phyloP scores from a whole-genome alignment of 2,329 filamentous ascomycete species.

The Orbilia quercus region DNA sequence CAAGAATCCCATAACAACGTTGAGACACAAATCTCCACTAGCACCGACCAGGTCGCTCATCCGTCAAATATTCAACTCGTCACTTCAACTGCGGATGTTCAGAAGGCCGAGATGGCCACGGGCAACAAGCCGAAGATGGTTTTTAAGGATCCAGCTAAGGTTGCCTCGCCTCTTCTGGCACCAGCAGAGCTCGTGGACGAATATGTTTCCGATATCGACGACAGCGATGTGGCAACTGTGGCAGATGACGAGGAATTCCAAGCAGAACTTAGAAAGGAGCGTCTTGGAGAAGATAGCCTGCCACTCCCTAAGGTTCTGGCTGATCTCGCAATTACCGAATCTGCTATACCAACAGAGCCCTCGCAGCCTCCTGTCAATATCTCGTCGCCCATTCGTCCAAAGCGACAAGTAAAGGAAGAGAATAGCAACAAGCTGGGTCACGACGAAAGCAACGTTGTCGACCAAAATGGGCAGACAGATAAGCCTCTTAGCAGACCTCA shows the following conservation, averaged over 20 bases:
- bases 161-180: slow-evolving; percentile 13
- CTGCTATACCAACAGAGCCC: neutral
- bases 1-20: too few relatives aligned
- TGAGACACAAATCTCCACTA: too few relatives aligned
- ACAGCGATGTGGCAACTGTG: slow-evolving; percentile 44
- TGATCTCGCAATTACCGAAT: neutral
- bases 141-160: neutral
- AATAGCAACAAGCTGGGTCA: neutral
- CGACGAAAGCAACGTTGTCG: neutral
- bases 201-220: slow-evolving; percentile 49
- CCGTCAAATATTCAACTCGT: neutral
- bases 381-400: neutral
- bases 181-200: slow-evolving; percentile 25
- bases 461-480: neutral
- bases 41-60: too few relatives aligned
- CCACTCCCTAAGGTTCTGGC: neutral
- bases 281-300: slow-evolving; percentile 25
- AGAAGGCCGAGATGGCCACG: neutral
- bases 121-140: neutral
- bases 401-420: neutral
- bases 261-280: slow-evolving; percentile 54
- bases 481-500: neutral
- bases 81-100: neutral
- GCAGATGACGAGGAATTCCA: slow-evolving; percentile 54
- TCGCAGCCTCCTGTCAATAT: neutral